These are phyloP conservation scores for Porcisia deanei DNA, from an alignment of 208 protist species.

Conservation along the genomic window DNA sequence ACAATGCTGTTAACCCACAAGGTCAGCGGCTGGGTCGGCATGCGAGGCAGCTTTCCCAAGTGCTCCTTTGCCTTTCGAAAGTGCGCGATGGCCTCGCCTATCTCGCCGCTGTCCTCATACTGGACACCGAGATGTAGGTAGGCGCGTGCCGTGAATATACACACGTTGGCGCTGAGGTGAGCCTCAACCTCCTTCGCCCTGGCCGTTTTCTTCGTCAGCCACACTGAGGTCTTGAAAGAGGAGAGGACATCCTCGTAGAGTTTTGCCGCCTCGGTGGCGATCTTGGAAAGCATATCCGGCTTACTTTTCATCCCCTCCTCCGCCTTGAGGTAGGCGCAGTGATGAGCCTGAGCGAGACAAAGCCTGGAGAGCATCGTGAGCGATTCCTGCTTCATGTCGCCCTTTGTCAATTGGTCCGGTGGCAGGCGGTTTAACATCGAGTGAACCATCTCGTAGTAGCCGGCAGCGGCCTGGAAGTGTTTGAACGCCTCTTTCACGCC, in stretches of 20 bases:
- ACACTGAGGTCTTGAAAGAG: slow-evolving; percentile 47
- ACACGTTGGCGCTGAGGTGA: slow-evolving; percentile 39
- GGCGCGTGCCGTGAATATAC: slow-evolving; percentile 68
- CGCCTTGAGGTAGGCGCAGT: slow-evolving; percentile 82
- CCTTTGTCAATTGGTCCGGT: slow-evolving; percentile 55
- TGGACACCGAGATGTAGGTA: slow-evolving; percentile 67
- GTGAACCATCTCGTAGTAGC: slow-evolving; percentile 77
- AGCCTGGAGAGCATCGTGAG: slow-evolving; percentile 53
- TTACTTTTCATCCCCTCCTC: slow-evolving; percentile 71
- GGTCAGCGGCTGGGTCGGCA: slow-evolving; percentile 42
- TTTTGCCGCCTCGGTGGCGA: slow-evolving; percentile 70
- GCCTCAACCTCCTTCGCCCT: slow-evolving; percentile 55
- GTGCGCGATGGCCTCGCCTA: slow-evolving; percentile 73
- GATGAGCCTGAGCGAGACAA: slow-evolving; percentile 72
- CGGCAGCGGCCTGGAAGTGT: slow-evolving; percentile 77
- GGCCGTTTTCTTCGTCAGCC: slow-evolving; percentile 36
- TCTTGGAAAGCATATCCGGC: slow-evolving; percentile 72
- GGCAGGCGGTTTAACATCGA: slow-evolving; percentile 57
- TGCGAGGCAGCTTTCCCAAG: slow-evolving; percentile 53
- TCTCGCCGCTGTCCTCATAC: slow-evolving; percentile 41
- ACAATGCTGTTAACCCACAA: slow-evolving; percentile 73
- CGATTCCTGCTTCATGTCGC: slow-evolving; percentile 66
- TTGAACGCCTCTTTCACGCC: slow-evolving; percentile 71
- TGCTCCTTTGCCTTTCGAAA: slow-evolving; percentile 64
- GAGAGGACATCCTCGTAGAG: slow-evolving; percentile 66